These are phyloP conservation scores for Hypoxylon lienhwacheense DNA, from an alignment of 495 filamentous ascomycete genomes.

Conservation along the genomic window DNA sequence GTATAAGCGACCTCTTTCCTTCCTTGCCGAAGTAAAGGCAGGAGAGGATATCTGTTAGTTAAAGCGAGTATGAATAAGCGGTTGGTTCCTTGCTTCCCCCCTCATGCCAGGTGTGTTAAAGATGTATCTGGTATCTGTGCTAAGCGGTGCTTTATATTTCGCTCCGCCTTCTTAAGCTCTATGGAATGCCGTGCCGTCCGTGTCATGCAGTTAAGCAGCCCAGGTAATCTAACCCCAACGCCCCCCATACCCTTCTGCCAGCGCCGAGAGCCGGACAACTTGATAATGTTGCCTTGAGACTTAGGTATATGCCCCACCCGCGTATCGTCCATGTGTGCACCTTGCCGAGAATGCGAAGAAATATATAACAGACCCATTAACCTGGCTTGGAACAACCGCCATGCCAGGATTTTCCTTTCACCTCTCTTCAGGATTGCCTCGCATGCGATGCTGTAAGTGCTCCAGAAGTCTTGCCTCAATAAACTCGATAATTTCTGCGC, in stretches of 20 bases:
- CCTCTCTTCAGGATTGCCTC: not conserved
- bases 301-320: not conserved
- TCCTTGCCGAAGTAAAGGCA: not conserved
- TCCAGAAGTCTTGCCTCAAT: not conserved
- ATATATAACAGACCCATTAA: not conserved
- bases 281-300: not conserved
- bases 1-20: not conserved
- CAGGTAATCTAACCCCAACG: not conserved
- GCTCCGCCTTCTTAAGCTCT: too few relatives aligned
- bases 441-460: not conserved
- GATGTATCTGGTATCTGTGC: too few relatives aligned
- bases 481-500: not conserved
- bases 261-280: too few relatives aligned
- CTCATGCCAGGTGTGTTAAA: too few relatives aligned
- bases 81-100: too few relatives aligned
- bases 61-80: too few relatives aligned
- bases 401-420: not conserved
- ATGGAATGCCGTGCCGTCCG: not conserved
- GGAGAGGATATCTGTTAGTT: too few relatives aligned
- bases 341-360: slow-evolving; percentile 1
- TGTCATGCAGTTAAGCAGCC: not conserved
- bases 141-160: too few relatives aligned
- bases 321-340: slow-evolving; percentile 1
- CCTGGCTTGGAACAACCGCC: too few relatives aligned
- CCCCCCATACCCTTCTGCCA: not conserved